A percentile compares a stretch with the other conserved stretches of the same genome.
Conservation (phyloP, 768 basidiomycete species). For the Suillus discolor region DNA sequence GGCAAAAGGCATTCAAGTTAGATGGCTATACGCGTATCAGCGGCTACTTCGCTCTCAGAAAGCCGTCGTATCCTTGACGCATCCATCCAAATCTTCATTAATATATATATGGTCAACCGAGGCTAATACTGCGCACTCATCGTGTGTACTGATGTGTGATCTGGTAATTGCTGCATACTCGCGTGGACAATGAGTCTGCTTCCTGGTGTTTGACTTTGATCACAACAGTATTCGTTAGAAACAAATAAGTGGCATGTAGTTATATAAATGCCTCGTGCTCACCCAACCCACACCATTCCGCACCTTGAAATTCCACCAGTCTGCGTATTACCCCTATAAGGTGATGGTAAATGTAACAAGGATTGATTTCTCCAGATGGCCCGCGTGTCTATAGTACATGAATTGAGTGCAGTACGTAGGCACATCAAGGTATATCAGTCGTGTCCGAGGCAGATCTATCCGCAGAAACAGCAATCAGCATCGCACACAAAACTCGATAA, state of each 20-base stretch:
- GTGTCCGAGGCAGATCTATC: not conserved
- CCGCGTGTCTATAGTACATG: constrained; percentile 7
- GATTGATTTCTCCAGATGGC: not conserved
- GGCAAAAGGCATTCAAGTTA: too few relatives aligned
- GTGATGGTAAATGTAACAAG: not conserved
- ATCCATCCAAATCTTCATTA: too few relatives aligned
- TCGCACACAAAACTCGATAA: not conserved
- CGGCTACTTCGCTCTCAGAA: too few relatives aligned
- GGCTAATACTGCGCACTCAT: too few relatives aligned
- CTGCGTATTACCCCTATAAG: not conserved
- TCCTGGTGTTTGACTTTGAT: not conserved
- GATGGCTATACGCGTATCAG: too few relatives aligned
- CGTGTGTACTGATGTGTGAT: too few relatives aligned
- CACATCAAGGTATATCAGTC: constrained; percentile 1
- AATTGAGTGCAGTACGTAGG: not conserved
- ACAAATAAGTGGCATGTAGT: not conserved
- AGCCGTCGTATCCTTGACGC: too few relatives aligned
- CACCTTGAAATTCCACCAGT: not conserved
- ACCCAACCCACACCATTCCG: not conserved
- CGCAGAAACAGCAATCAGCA: not conserved
- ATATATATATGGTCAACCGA: too few relatives aligned
- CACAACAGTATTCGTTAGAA: not conserved
- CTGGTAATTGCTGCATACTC: too few relatives aligned
- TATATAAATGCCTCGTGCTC: not conserved
- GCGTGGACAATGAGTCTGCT: too few relatives aligned